Conservation (phyloP, 83 land plant species). For the Thuja plicata region DNA sequence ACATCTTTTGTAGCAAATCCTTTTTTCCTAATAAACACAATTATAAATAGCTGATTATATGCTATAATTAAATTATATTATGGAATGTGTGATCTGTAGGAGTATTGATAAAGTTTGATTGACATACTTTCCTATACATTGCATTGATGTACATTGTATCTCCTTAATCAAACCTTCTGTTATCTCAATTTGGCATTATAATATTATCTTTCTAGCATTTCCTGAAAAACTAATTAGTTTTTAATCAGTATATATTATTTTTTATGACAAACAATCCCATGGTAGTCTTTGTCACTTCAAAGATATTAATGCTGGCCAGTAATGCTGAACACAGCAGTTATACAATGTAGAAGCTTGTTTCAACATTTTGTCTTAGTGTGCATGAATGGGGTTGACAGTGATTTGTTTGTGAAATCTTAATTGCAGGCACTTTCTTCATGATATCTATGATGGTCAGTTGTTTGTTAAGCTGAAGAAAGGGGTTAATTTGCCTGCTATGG, state of each 20-base stretch:
- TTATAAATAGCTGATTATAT: background rate
- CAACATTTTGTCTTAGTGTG: background rate
- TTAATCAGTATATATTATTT: background rate
- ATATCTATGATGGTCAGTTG: conserved; percentile 84
- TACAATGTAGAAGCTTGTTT: background rate
- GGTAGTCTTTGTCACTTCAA: background rate
- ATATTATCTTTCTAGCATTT: background rate
- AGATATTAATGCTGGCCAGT: too few species aligned
- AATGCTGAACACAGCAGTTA: background rate
- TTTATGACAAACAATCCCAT: background rate
- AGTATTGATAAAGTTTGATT: background rate
- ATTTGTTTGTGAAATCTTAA: background rate
- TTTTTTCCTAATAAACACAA: too few species aligned
- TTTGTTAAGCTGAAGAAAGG: conserved; percentile 74
- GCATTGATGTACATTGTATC: background rate
- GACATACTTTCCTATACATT: background rate
- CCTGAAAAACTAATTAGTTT: background rate
- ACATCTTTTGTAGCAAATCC: too few species aligned
- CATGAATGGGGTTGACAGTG: background rate
- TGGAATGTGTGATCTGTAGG: background rate
- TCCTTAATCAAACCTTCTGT: background rate
- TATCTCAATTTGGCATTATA: background rate
- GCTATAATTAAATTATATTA: background rate
- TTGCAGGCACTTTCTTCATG: conserved; percentile 76
- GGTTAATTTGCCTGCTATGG: conserved; percentile 77